These are phyloP conservation scores for Meyerozyma guilliermondii DNA, from an alignment of 1,139 yeast species.

Conservation along the genomic window DNA sequence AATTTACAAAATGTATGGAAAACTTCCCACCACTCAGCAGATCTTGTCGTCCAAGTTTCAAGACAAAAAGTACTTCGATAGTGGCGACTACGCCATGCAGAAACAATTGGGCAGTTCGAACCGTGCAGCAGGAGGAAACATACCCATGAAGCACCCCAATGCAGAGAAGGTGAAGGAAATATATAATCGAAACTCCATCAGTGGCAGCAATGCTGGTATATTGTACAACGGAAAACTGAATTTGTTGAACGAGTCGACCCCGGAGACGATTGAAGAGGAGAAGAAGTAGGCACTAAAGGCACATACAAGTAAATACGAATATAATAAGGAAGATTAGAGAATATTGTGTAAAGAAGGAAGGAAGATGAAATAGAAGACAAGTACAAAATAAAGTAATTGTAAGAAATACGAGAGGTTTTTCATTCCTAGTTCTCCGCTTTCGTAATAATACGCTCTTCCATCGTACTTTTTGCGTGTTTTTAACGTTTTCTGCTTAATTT, in stretches of 20 bases:
- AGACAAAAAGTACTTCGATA: constrained; percentile 92
- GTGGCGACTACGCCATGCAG: constrained; percentile 96
- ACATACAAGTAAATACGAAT: background rate
- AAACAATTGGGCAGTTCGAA: constrained; percentile 40
- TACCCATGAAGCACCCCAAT: constrained; percentile 43
- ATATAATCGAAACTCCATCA: constrained; percentile 41
- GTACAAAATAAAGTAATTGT: too few species aligned
- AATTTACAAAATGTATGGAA: constrained; percentile 78
- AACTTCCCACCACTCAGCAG: constrained; percentile 82
- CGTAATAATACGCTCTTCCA: too few species aligned
- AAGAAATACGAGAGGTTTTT: too few species aligned
- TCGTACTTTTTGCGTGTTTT: background rate
- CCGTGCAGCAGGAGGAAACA: constrained; percentile 24
- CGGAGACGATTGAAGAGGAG: constrained; percentile 20
- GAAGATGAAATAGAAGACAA: too few species aligned
- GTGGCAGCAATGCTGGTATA: constrained; percentile 41
- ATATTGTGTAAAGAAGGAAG: too few species aligned
- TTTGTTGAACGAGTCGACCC: constrained; percentile 41
- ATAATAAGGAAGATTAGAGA: too few species aligned
- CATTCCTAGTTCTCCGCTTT: too few species aligned
- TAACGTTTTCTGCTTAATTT: background rate
- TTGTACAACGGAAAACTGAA: constrained; percentile 44
- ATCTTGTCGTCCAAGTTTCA: constrained; percentile 72
- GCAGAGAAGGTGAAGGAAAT: constrained; percentile 48
- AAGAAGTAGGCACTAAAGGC: background rate